Base-by-base conservation (phyloP, 2,329 filamentous ascomycete species). In the Aureobasidium sp. region DNA sequence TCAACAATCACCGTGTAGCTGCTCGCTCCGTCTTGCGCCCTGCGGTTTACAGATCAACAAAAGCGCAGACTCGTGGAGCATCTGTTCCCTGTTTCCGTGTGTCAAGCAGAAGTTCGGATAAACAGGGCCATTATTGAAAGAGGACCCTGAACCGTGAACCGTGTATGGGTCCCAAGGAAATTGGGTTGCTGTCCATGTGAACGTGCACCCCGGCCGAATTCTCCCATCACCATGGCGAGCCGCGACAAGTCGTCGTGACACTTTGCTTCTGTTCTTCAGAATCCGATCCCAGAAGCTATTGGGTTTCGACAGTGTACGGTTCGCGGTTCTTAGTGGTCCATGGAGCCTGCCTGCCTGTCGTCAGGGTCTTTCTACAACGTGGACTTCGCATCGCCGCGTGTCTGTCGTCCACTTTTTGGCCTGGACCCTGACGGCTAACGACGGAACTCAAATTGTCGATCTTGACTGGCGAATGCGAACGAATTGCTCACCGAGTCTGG, bases 381-480 rank as follows among this genome's bases (percentile, higher is more conserved):
- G 22, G 8, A 42, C n/a, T 55, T 12, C 15, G 27, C 3, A 45
- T 45, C 36, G 11, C 27, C 39, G 27, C 27, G 53, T 25, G 39
- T 36, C 27, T 36, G 17, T 34, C 2, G 52, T 56, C 20, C 27
- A 45, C 37, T 36, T 20, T 14, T 7, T 27, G 37, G 20, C 36
- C 37, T 25, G 42, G 55, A 58, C 55, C 55, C 55, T 57, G 55
- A 58, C 55, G 48, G 42, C 20, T 48, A 48, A 58, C 55, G 55
- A 48, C 12, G 25, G 14, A 58, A 58, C 42, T 58, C 55, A 58
- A 48, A 47, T 27, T 29, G n/a, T 29, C 20, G 27, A 14, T 39
- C 55, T 27, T 31, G 29, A 25, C 15, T 20, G 12, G 34, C 42
- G 31, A 45, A 22, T 29, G 37, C 53, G 27, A 17, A 17, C 41